Evolutionary conservation across 176 grass and related monocot species (phyloP), one percentile per base, ranked within the genome.

Genomic region (Zizania latifolia): DNA sequence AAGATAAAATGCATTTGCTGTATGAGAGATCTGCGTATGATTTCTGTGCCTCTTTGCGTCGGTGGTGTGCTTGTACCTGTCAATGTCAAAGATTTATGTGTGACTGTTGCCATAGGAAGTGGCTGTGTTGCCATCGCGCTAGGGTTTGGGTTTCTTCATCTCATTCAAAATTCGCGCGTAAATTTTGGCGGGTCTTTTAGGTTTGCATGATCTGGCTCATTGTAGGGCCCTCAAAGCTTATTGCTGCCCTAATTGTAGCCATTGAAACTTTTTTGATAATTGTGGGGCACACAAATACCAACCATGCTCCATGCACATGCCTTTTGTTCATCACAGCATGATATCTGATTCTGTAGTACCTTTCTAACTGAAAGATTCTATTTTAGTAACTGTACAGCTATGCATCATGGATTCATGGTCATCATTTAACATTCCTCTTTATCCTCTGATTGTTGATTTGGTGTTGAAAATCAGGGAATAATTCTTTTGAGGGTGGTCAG

Each of bases 391-490:
- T 1, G 41, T 32, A 10, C 15, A 48, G 10, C 7, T 37, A 60
- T 4, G 15, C 32, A 41, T 70, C 33, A 38, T 51, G 6, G 39
- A 39, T 17, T 70, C 33, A 38, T 51, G 6, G 39, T 51, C 24
- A 46, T 12, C 6, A 4, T 71, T 45, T 78, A 37, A 46, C 48
- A 67, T 61, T 44, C 45, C 14, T 5, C 30, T 59, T 3, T 2
- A 14, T 23, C n/a, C 11, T 62, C 63, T 81, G 33, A 54, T 62
- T 68, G 21, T 62, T 61, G 14, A 45, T 12, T 4, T 10, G 21
- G 53, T 46, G 28, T 75, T 79, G 6, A 19, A 41, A 88, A 80
- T 51, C 66, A 89, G 87, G 85, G 12, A 87, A 87, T 66, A 81
- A 6, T 82, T 28, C 78, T 58, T 24, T 74, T 32, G 87, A 90